Percentiles rank a stretch among this genome's conserved stretches.
phyloP scores from a whole-genome alignment of 768 basidiomycete genomes.

The Kwoniella sp. region DNA sequence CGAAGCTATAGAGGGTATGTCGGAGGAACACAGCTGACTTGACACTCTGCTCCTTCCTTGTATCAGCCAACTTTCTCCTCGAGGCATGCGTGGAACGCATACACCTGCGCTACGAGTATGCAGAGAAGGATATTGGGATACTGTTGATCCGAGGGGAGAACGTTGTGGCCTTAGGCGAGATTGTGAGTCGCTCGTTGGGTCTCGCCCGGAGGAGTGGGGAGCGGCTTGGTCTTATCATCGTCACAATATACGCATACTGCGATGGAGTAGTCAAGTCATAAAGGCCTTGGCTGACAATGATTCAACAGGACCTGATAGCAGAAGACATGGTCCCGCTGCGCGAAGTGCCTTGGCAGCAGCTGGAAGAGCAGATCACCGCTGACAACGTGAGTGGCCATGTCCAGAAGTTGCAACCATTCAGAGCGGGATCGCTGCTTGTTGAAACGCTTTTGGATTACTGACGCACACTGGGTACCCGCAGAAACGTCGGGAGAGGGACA shows the following conservation, averaged over 20 bases:
- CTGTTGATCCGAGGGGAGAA: constrained; percentile 97
- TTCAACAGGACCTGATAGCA: constrained; percentile 32
- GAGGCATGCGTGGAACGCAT: constrained; percentile 94
- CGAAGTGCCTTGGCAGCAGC: constrained; percentile 23
- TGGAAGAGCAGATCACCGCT: constrained; percentile 30
- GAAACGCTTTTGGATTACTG: too few relatives aligned
- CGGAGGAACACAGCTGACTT: background rate
- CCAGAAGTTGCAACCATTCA: too few relatives aligned
- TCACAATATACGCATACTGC: background rate
- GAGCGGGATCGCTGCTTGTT: too few relatives aligned
- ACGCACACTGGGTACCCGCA: constrained; percentile 31
- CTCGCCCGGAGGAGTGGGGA: constrained; percentile 66
- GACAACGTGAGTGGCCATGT: constrained; percentile 25
- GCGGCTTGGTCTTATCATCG: constrained; percentile 63
- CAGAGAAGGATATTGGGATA: constrained; percentile 60
- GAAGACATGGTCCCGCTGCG: constrained; percentile 35
- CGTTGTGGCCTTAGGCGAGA: constrained; percentile 92
- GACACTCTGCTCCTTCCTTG: background rate
- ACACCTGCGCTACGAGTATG: constrained; percentile 81
- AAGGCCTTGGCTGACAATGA: background rate
- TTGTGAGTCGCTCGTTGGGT: too few relatives aligned
- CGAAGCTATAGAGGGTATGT: background rate
- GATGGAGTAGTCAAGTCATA: background rate
- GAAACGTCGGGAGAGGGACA: constrained; percentile 72
- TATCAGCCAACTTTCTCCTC: constrained; percentile 95